These are phyloP conservation scores for Lachancea quebecensis DNA, from an alignment of 805 yeast species.

Conservation along the genomic window DNA sequence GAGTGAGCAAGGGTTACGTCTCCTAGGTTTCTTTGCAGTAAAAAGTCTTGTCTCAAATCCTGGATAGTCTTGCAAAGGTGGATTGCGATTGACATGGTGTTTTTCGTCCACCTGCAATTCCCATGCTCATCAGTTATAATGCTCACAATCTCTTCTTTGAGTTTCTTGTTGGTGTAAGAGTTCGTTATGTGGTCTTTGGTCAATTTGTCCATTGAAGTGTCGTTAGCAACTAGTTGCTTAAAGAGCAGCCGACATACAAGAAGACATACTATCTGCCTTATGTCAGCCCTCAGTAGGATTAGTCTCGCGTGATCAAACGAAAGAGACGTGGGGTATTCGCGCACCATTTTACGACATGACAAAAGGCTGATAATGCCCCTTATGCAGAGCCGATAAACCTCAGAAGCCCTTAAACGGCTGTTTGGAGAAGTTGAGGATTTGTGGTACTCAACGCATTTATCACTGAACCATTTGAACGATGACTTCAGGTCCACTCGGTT, in stretches of 20 bases:
- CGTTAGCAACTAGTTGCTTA: slow-evolving; percentile 52
- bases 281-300: slow-evolving; percentile 72
- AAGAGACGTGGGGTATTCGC: slow-evolving; percentile 75
- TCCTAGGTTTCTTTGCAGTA: slow-evolving; percentile 8
- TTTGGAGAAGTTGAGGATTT: slow-evolving; percentile 10
- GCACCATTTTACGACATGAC: slow-evolving; percentile 73
- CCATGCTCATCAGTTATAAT: slow-evolving; percentile 82
- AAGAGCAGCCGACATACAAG: slow-evolving; percentile 66
- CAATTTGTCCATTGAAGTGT: slow-evolving; percentile 23
- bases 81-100: slow-evolving; percentile 62
- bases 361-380: slow-evolving; percentile 55
- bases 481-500: slow-evolving; percentile 54
- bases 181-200: slow-evolving; percentile 33
- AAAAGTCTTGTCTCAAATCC: slow-evolving; percentile 24
- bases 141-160: slow-evolving; percentile 68
- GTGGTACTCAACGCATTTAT: slow-evolving; percentile 26
- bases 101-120: slow-evolving; percentile 84
- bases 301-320: slow-evolving; percentile 80
- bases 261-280: slow-evolving; percentile 75
- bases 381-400: slow-evolving; percentile 38
- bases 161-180: slow-evolving; percentile 36
- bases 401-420: slow-evolving; percentile 14
- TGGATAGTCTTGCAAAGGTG: slow-evolving; percentile 34
- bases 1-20: slow-evolving; percentile 11
- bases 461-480: slow-evolving; percentile 60